Evolutionary conservation across 2,329 filamentous ascomycete species (phyloP).

Genomic region (Fusarium irregulare): DNA sequence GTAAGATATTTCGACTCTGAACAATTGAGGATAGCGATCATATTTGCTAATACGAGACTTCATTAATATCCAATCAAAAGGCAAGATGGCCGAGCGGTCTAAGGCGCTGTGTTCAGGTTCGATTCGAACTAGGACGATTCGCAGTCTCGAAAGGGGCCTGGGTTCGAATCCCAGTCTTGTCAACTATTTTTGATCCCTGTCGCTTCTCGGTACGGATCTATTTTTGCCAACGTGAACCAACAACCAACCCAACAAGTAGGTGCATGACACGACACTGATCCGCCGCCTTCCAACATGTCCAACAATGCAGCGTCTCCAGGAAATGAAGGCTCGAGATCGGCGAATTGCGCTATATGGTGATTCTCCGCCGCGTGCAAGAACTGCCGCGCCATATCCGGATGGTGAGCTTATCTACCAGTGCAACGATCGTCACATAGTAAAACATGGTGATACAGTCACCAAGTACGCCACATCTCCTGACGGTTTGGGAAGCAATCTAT

Average conservation of each 20-base stretch:
- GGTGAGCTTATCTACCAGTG: conserved; percentile 31
- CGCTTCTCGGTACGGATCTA: no score
- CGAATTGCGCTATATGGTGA: neutral
- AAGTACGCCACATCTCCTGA: conserved; percentile 33
- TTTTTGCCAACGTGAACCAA: neutral
- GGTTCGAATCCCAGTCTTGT: conserved; percentile 32
- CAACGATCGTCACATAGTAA: conserved; percentile 15
- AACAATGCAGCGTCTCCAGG: neutral
- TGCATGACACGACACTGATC: neutral
- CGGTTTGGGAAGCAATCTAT: neutral
- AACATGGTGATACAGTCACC: conserved; percentile 26
- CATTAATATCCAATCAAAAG: neutral
- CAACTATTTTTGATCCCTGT: neutral
- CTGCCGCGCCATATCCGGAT: conserved; percentile 32
- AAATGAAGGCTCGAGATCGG: neutral
- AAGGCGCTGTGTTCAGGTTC: conserved; percentile 31
- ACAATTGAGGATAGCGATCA: fast-evolving
- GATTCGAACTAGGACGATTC: conserved; percentile 22
- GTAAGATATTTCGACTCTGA: neutral
- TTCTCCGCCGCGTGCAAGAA: conserved; percentile 28
- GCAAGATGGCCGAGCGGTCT: conserved; percentile 30
- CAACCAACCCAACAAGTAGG: neutral
- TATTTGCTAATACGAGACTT: fast-evolving
- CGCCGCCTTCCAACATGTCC: no score
- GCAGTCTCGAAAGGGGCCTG: conserved; percentile 31